Conservation (phyloP, 164 flowering plant species). For the Tinospora cordifolia region DNA sequence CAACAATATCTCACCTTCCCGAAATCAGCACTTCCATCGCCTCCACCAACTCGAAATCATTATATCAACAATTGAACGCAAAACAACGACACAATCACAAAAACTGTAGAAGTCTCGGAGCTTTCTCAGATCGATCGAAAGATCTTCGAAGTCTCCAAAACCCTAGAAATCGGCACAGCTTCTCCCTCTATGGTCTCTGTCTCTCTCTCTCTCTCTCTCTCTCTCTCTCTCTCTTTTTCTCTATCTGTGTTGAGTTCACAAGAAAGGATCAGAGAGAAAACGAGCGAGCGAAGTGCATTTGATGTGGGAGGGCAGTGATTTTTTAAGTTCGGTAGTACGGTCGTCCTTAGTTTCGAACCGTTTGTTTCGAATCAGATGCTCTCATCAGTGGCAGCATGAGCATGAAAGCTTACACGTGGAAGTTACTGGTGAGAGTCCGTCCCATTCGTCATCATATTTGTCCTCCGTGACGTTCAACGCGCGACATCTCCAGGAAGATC, state of each 20-base stretch:
- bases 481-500: not conserved
- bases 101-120: too few relatives aligned
- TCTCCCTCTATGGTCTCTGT: not conserved
- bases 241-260: not conserved
- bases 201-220: too few relatives aligned
- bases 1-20: not conserved
- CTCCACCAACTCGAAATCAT: not conserved
- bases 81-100: not conserved
- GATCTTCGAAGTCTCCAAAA: not conserved
- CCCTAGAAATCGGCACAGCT: not conserved
- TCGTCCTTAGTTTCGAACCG: not conserved
- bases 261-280: not conserved
- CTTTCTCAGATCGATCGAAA: too few relatives aligned
- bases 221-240: too few relatives aligned
- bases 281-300: not conserved
- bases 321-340: not conserved
- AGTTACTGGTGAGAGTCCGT: not conserved
- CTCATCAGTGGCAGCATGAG: not conserved
- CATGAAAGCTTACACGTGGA: not conserved
- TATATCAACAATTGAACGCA: not conserved
- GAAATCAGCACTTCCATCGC: conserved; percentile 4
- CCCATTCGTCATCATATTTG: not conserved
- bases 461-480: not conserved
- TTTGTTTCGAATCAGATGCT: not conserved
- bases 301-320: not conserved